Evolutionary conservation across 306 rosid genomes (phyloP).

Genomic region (Mimosa bimucronata): DNA sequence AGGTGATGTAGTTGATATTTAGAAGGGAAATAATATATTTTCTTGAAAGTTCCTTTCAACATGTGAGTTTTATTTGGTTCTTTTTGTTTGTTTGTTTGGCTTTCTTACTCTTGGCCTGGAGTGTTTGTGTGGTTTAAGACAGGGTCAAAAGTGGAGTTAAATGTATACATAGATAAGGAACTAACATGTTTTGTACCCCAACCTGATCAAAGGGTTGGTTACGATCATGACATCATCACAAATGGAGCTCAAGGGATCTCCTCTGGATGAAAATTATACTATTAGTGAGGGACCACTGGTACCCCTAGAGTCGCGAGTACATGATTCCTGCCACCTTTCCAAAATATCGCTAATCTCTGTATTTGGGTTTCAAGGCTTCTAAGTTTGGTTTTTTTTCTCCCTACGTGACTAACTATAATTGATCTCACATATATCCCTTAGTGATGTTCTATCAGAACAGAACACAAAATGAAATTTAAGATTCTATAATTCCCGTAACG

Average conservation of each 20-base stretch:
- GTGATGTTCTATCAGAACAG: background rate
- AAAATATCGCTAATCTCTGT: background rate
- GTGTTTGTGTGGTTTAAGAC: conserved; percentile 30
- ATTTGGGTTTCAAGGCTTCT: background rate
- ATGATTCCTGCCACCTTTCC: background rate
- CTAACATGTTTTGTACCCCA: conserved; percentile 36
- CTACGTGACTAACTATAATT: background rate
- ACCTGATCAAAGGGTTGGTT: conserved; percentile 55
- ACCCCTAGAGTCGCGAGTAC: conserved; percentile 44
- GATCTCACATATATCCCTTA: background rate
- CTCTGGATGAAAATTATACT: conserved; percentile 37
- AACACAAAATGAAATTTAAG: background rate
- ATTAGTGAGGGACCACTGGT: conserved; percentile 47
- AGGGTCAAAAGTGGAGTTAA: conserved; percentile 51
- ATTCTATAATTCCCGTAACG: background rate
- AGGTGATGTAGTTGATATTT: background rate
- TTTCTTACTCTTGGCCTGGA: background rate
- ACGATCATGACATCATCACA: conserved; percentile 67
- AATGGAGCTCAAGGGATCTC: conserved; percentile 44
- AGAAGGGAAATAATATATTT: background rate
- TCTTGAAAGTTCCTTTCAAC: background rate
- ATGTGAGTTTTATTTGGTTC: background rate
- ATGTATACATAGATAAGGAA: conserved; percentile 31
- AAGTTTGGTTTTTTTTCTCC: background rate
- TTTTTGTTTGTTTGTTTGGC: background rate